These are phyloP conservation scores for Alternaria sp. DNA, from an alignment of 2,329 filamentous ascomycete species.

Conservation along the genomic window DNA sequence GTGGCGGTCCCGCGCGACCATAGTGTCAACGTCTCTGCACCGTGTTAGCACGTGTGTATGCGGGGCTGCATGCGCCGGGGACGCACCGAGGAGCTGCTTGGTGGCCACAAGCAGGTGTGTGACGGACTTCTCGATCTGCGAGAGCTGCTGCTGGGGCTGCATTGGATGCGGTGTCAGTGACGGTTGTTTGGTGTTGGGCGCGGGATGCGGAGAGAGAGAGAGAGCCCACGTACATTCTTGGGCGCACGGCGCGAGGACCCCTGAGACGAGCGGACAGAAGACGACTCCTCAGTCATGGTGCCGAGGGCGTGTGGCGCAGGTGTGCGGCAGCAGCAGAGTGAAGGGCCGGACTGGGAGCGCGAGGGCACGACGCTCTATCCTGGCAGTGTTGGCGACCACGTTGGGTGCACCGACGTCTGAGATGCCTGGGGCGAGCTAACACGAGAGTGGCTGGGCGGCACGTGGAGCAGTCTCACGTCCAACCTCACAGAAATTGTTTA, in stretches of 20 bases:
- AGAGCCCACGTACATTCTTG: constrained; percentile 44
- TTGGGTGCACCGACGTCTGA: constrained; percentile 22
- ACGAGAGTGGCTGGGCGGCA: constrained; percentile 20
- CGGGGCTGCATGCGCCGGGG: constrained; percentile 7
- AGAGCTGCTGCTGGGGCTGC: constrained; percentile 77
- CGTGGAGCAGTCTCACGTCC: constrained; percentile 15
- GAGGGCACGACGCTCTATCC: constrained; percentile 19
- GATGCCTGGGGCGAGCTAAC: constrained; percentile 13
- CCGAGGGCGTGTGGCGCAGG: constrained; percentile 19
- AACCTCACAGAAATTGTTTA: constrained; percentile 3
- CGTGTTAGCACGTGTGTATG: constrained; percentile 18
- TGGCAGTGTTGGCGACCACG: constrained; percentile 19
- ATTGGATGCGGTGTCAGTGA: constrained; percentile 27
- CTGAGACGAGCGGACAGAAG: constrained; percentile 40
- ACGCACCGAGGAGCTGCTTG: constrained; percentile 78
- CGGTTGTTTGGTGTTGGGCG: constrained; percentile 9
- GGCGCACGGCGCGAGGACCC: constrained; percentile 55
- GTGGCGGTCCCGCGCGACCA: constrained; percentile 94
- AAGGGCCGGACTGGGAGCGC: constrained; percentile 19
- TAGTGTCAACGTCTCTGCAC: constrained; percentile 84
- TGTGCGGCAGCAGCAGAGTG: constrained; percentile 22
- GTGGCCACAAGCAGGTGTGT: constrained; percentile 91
- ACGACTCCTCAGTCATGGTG: constrained; percentile 35
- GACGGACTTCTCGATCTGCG: constrained; percentile 98
- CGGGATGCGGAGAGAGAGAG: constrained; percentile 6